Percentiles rank a stretch among this genome's conserved stretches.
Evolutionary conservation across 306 rosid genomes (phyloP).

Genomic region (Medicago ruthenica): DNA sequence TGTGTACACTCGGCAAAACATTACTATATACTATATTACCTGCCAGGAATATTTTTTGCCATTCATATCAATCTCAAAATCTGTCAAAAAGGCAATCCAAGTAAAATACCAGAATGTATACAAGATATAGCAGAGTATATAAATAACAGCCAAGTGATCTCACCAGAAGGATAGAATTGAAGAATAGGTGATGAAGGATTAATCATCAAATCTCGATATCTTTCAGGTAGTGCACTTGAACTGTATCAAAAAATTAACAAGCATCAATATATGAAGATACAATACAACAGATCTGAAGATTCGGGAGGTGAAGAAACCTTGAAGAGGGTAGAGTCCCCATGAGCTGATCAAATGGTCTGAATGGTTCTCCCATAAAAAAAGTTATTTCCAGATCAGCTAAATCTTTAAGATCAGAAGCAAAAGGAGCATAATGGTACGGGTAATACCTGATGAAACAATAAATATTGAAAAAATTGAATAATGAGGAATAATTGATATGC

Average conservation of each 20-base stretch:
- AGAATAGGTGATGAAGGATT: conserved; percentile 81
- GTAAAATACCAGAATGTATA: conserved; percentile 22
- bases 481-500: not conserved
- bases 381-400: conserved; percentile 85
- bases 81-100: conserved; percentile 55
- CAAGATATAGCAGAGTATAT: conserved; percentile 35
- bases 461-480: conserved; percentile 28
- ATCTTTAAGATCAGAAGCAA: conserved; percentile 93
- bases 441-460: conserved; percentile 77
- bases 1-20: not conserved
- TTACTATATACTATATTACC: conserved; percentile 48
- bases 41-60: conserved; percentile 98
- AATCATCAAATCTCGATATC: conserved; percentile 82
- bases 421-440: conserved; percentile 98
- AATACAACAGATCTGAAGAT: conserved; percentile 34
- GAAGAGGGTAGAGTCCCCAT: conserved; percentile 98
- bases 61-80: conserved; percentile 97
- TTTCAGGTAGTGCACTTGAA: conserved; percentile 87
- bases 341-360: conserved; percentile 96
- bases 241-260: conserved; percentile 59
- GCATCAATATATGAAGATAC: conserved; percentile 35
- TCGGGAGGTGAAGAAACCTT: conserved; percentile 60
- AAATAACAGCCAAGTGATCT: conserved; percentile 39
- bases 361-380: conserved; percentile 85
- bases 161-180: conserved; percentile 88